Evolutionary conservation across 176 grass and related monocot genomes (phyloP).

Genomic region (Hyparrhenia diplandra): DNA sequence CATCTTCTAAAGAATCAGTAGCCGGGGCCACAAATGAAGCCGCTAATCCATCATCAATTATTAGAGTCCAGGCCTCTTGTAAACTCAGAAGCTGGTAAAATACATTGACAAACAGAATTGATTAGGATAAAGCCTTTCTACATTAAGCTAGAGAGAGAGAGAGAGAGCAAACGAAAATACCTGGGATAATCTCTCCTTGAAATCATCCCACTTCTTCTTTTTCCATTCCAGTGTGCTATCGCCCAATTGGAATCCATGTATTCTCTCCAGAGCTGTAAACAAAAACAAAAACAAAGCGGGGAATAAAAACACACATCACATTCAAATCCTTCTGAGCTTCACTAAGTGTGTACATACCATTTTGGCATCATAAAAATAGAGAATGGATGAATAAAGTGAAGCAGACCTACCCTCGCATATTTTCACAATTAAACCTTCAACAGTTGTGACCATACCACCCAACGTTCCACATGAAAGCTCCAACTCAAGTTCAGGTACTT

Average conservation of each 20-base stretch:
- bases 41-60: slow-evolving; percentile 86
- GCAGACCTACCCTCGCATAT: slow-evolving; percentile 76
- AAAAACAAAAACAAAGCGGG: too few relatives aligned
- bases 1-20: slow-evolving; percentile 68
- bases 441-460: slow-evolving; percentile 91
- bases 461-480: slow-evolving; percentile 82
- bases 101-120: neutral
- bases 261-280: slow-evolving; percentile 68
- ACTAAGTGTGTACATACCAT: neutral
- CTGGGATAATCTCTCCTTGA: slow-evolving; percentile 62
- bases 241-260: slow-evolving; percentile 89
- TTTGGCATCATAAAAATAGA: neutral
- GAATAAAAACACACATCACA: neutral
- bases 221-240: slow-evolving; percentile 84
- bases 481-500: slow-evolving; percentile 91
- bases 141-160: too few relatives aligned
- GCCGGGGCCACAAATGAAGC: slow-evolving; percentile 79
- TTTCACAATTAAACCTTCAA: slow-evolving; percentile 92
- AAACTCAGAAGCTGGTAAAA: slow-evolving; percentile 69
- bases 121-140: neutral
- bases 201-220: slow-evolving; percentile 89
- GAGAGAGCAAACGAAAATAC: slow-evolving; percentile 12
- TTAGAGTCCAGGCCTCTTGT: slow-evolving; percentile 78
- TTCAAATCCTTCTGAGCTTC: neutral
- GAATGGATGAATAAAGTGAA: neutral